A percentile compares a stretch with the other conserved stretches of the same genome.
Conservation (phyloP, 345 rosid genomes). For the Corchorus capsularis region DNA sequence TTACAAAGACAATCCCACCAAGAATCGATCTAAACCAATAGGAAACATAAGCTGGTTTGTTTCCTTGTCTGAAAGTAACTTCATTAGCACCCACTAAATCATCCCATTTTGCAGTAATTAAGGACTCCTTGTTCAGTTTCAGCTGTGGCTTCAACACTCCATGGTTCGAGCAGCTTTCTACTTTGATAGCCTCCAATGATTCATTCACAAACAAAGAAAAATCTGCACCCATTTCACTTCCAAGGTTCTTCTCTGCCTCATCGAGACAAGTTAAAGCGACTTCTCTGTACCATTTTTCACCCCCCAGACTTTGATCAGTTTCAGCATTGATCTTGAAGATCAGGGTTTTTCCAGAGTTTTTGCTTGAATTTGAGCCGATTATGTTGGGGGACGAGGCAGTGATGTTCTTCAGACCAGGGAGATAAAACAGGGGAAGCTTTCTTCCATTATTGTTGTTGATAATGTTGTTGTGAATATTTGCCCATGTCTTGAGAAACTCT, state of each 20-base stretch:
- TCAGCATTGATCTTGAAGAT: conserved; percentile 27
- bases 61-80: conserved; percentile 40
- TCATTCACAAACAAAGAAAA: conserved; percentile 50
- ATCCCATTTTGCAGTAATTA: conserved; percentile 32
- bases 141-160: conserved; percentile 15
- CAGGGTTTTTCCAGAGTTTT: conserved; percentile 35
- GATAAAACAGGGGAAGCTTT: conserved; percentile 52
- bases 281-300: conserved; percentile 18
- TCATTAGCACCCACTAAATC: conserved; percentile 33
- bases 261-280: conserved; percentile 36
- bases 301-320: not conserved
- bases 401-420: conserved; percentile 40
- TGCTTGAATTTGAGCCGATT: conserved; percentile 35
- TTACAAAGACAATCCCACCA: conserved; percentile 45
- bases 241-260: conserved; percentile 36
- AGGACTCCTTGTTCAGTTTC: not conserved
- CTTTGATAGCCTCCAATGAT: conserved; percentile 32
- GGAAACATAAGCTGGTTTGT: conserved; percentile 38
- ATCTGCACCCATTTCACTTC: conserved; percentile 20
- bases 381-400: not conserved
- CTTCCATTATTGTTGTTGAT: conserved; percentile 19
- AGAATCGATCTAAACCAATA: conserved; percentile 51
- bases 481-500: conserved; percentile 59
- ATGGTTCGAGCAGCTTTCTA: conserved; percentile 32
- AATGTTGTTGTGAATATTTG: conserved; percentile 46